These are phyloP conservation scores for Cardamine chenopodiifolia DNA, from an alignment of 345 rosid species.

Conservation along the genomic window DNA sequence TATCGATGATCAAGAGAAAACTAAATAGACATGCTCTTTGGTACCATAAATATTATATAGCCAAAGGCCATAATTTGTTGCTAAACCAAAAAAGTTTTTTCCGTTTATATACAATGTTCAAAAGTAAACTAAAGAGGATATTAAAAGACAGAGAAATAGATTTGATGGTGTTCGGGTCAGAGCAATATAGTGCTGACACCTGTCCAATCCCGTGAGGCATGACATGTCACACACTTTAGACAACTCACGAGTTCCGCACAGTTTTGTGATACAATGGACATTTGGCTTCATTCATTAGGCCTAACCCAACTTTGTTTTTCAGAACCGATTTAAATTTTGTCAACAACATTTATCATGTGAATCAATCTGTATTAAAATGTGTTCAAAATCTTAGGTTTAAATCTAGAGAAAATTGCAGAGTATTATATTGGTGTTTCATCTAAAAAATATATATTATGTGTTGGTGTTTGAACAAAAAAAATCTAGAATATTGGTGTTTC, in stretches of 20 bases:
- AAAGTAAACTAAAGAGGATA: conserved; percentile 12
- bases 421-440: too few relatives aligned
- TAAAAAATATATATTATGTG: too few relatives aligned
- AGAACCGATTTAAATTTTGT: not conserved
- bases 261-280: not conserved
- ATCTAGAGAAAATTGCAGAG: not conserved
- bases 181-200: conserved; percentile 31
- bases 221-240: conserved; percentile 7
- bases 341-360: not conserved
- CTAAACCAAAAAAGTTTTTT: not conserved
- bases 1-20: not conserved
- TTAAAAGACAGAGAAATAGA: conserved; percentile 4
- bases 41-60: not conserved
- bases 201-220: conserved; percentile 35
- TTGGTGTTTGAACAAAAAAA: too few relatives aligned
- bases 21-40: not conserved
- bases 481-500: too few relatives aligned
- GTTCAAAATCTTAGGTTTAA: not conserved
- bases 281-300: not conserved
- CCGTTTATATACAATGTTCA: conserved; percentile 18
- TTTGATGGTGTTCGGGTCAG: conserved; percentile 31
- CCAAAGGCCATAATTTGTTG: not conserved
- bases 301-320: not conserved
- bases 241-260: conserved; percentile 14
- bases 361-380: not conserved